These are phyloP conservation scores for Paecilomyces niveus DNA, from an alignment of 2,329 filamentous ascomycete genomes.

Conservation along the genomic window DNA sequence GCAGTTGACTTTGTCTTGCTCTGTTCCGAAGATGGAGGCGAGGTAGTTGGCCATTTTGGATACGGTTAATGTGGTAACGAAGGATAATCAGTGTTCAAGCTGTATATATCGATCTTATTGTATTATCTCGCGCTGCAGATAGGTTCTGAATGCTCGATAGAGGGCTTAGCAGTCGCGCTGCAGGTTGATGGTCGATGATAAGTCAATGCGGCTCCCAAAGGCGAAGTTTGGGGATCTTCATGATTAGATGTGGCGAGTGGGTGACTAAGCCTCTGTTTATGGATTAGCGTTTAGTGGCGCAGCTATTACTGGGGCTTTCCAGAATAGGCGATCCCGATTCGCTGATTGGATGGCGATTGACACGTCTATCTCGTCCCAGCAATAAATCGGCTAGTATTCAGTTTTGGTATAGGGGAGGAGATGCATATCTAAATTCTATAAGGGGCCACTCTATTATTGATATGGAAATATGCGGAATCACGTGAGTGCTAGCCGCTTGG, in stretches of 20 bases:
- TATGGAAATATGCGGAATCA: too few relatives aligned
- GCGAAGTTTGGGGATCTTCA: background rate
- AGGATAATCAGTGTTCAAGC: background rate
- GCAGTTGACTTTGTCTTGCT: slow-evolving; percentile 99
- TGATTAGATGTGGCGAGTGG: background rate
- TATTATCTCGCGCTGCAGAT: background rate
- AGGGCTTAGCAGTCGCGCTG: background rate
- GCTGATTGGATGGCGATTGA: background rate
- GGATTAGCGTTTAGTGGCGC: background rate
- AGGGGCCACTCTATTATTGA: too few relatives aligned
- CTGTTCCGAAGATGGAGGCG: slow-evolving; percentile 97
- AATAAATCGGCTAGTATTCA: too few relatives aligned
- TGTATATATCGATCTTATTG: background rate
- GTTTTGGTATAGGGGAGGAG: too few relatives aligned
- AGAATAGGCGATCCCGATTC: background rate
- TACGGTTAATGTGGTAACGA: background rate
- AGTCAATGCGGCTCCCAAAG: background rate
- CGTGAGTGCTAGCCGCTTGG: too few relatives aligned
- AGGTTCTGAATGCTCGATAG: background rate
- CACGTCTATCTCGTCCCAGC: too few relatives aligned
- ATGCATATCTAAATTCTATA: too few relatives aligned
- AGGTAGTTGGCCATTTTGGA: slow-evolving; percentile 87
- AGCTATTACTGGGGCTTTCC: background rate
- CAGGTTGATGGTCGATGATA: background rate
- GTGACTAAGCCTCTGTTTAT: background rate